Base-by-base conservation (phyloP, 1,284 basidiomycete species). In the Peniophora sp. region DNA sequence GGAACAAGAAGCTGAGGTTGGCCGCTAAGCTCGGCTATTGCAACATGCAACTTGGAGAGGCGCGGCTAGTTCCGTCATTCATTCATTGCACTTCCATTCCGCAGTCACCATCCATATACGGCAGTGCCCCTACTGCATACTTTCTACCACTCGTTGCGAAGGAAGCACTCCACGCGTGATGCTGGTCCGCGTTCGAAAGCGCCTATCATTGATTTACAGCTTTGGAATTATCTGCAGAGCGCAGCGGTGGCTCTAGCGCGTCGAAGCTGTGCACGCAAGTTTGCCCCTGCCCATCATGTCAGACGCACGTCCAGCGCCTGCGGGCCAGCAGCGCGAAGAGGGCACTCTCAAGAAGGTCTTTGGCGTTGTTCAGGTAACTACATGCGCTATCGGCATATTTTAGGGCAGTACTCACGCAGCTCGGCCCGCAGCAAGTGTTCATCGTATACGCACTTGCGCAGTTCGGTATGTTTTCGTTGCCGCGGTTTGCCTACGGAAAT, bases 401-500 rank as follows among this genome's bases (percentile, higher is more conserved):
- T n/a, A n/a, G n/a, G n/a, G 27, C 17, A 16, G 19, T 35, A 39
- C 53, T 52, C 49, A 47, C 23, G 49, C 34, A 24, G 24, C 48
- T n/a, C 22, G 11, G 2, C 35, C n/a, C 32, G 22, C 54, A 88
- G 85, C 84, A 87, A 87, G 63, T 79, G 17, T 65, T 88, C 44
- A 56, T 88, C 49, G 66, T 83, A 52, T 87, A 75, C 70, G 73
- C 72, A 20, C 59, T 85, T 38, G 74, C 79, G 43, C 83, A 86
- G 63, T 59, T 85, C 36, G 78, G 85, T 85, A 58, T 51, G 78
- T 66, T 12, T 32, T 34, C 19, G 24, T 2, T 17, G 34, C 47
- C 36, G 41, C 12, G 32, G 35, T 22, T 27, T 16, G 27, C 51
- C 14, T 19, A 48, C 51, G 35, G 22, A 11, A 36, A 9, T 36